A percentile compares a stretch with the other conserved stretches of the same genome.
phyloP scores from a whole-genome alignment of 345 rosid genomes.

The Aurinia saxatilis region DNA sequence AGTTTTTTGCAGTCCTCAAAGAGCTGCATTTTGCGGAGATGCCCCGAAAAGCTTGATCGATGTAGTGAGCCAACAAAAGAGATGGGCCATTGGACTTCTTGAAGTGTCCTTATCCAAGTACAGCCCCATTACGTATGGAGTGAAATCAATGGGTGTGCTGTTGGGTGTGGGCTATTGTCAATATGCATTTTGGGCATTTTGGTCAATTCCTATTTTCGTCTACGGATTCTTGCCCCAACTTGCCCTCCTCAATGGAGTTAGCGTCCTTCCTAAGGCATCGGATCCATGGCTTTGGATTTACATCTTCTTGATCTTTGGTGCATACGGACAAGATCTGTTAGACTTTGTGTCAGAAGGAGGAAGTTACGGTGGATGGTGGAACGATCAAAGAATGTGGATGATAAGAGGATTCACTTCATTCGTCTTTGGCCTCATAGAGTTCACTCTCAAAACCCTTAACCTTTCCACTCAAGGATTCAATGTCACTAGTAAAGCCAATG shows the following conservation, averaged over 20 bases:
- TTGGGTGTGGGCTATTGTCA: conserved; percentile 36
- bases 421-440: conserved; percentile 41
- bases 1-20: conserved; percentile 45
- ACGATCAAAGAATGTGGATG: conserved; percentile 54
- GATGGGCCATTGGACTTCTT: conserved; percentile 67
- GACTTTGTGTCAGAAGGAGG: conserved; percentile 38
- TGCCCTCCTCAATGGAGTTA: conserved; percentile 38
- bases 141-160: conserved; percentile 32
- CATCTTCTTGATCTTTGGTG: conserved; percentile 52
- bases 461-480: conserved; percentile 41
- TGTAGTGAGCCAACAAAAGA: conserved; percentile 38
- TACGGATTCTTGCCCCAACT: conserved; percentile 68
- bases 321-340: conserved; percentile 42
- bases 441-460: conserved; percentile 35
- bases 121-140: conserved; percentile 42
- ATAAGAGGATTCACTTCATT: conserved; percentile 42
- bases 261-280: conserved; percentile 49
- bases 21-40: conserved; percentile 58
- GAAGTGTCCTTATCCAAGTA: conserved; percentile 38
- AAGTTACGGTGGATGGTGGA: conserved; percentile 53
- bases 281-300: conserved; percentile 59
- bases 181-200: conserved; percentile 42
- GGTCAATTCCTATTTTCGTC: conserved; percentile 37
- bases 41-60: conserved; percentile 44
- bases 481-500: conserved; percentile 49